These are phyloP conservation scores for Trypanosoma platydactyli DNA, from an alignment of 208 protist species.

Conservation along the genomic window DNA sequence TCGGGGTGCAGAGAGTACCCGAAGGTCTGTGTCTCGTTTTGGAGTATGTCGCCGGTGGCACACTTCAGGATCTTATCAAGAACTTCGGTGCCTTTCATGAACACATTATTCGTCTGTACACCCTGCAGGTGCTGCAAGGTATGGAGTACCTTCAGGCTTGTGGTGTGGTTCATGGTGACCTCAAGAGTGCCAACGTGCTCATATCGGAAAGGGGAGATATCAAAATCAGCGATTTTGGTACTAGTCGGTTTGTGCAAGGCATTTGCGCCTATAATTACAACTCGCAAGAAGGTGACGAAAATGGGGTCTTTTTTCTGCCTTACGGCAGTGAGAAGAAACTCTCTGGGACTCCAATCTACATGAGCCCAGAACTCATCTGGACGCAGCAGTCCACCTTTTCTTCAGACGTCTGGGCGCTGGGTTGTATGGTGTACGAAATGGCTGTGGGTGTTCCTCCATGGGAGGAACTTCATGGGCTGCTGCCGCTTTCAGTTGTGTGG, in stretches of 20 bases:
- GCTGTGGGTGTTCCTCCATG: conserved; percentile 75
- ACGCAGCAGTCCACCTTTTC: conserved; percentile 59
- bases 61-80: conserved; percentile 76
- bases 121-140: conserved; percentile 81
- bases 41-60: conserved; percentile 90
- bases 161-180: conserved; percentile 80
- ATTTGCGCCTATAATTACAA: not conserved
- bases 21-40: conserved; percentile 80
- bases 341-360: conserved; percentile 81
- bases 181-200: conserved; percentile 89
- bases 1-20: conserved; percentile 63
- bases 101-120: conserved; percentile 85
- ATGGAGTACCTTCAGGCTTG: conserved; percentile 74
- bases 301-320: not conserved
- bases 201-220: conserved; percentile 74
- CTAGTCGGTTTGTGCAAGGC: conserved; percentile 30
- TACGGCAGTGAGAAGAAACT: conserved; percentile 23
- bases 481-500: conserved; percentile 52
- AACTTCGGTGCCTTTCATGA: conserved; percentile 85
- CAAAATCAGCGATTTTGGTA: conserved; percentile 94
- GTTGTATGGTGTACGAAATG: conserved; percentile 91
- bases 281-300: not conserved
- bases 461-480: conserved; percentile 48
- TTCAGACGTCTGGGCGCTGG: conserved; percentile 88
- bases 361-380: conserved; percentile 81